Evolutionary conservation across 306 rosid species (phyloP), one percentile per base, ranked within the genome.

Genomic region (Quillaja saponaria): DNA sequence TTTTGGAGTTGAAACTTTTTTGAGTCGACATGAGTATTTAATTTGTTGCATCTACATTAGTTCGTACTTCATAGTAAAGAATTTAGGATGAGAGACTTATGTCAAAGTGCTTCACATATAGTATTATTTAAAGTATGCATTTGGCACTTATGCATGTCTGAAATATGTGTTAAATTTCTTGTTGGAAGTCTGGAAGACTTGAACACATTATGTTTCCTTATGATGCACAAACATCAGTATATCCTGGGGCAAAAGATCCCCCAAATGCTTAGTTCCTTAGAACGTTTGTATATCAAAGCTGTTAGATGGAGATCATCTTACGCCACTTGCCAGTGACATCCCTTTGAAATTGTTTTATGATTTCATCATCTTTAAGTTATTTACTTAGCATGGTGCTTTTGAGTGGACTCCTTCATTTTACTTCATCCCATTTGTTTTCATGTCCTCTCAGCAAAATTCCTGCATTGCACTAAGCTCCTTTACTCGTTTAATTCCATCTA

Each of bases 391-490:
- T 31, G 46, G 47, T 14, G 49, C 31, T 25, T 25, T 25, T 25
- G 31, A 2, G 4, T 2, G 4, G 4, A 25, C 31, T 25, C 55
- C 47, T 56, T 50, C 49, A 8, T 16, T 56, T 57, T 16, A 34
- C 34, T n/a, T 20, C 20, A 8, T 8, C 7, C 13, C 2, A 1
- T 39, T 10, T 49, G 51, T 7, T 49, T 7, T 21, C 59, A 4
- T 37, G 15, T 60, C 33, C 45, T 9, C 33, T 31, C 42, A 47
- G 49, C 53, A 38, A 5, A n/a, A 13, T 21, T 68, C 45, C 33
- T 63, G 54, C 38, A 25, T 25, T 25, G 8, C 35, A 50, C 48
- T 66, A 47, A n/a, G 31, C 39, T 57, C 61, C 58, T 53, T 64
- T 20, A 10, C 3, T 48, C 10, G 10, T 37, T 35, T 40, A 1